phyloP scores from a whole-genome alignment of 148 eudicot species.

The Amaranthus cruentus region DNA sequence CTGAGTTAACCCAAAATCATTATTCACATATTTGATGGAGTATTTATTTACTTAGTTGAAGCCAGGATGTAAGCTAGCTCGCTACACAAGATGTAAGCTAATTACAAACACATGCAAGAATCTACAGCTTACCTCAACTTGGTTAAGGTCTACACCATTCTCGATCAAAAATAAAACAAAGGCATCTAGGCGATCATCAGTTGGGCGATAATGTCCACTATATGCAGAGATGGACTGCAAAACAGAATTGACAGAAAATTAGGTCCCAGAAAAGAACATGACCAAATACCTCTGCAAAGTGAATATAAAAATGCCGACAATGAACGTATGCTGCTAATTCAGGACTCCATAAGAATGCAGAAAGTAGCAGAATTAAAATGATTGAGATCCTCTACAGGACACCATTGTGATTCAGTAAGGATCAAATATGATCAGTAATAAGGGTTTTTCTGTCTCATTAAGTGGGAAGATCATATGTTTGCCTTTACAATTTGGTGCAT shows the following conservation, averaged over 20 bases:
- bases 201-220: conserved; percentile 96
- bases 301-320: background rate
- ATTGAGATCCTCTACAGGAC: background rate
- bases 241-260: conserved; percentile 9
- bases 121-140: conserved; percentile 47
- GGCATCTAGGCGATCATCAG: conserved; percentile 58
- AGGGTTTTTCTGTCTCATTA: background rate
- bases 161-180: conserved; percentile 54
- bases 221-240: conserved; percentile 77
- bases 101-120: background rate
- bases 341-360: background rate
- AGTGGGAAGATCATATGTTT: background rate
- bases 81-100: background rate
- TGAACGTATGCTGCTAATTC: background rate
- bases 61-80: background rate
- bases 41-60: background rate
- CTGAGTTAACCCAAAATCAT: background rate
- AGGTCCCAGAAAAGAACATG: conserved; percentile 5
- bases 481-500: too few relatives aligned
- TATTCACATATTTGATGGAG: background rate
- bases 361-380: background rate
- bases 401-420: background rate
- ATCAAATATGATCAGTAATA: background rate
- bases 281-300: background rate
- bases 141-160: conserved; percentile 53